Base-by-base conservation (phyloP, 2,329 filamentous ascomycete genomes). In the Clarireedia hainanense region DNA sequence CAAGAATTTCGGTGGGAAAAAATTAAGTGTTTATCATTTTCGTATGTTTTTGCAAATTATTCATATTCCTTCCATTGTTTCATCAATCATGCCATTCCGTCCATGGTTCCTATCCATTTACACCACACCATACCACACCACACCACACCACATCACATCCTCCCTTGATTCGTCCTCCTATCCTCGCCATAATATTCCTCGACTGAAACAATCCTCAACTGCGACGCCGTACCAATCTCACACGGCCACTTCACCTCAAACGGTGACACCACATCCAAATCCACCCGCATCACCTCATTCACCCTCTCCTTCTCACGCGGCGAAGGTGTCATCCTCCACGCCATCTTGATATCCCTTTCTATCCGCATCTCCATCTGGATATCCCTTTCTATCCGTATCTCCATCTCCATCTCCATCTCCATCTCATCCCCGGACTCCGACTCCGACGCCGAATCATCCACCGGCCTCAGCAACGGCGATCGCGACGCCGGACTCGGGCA, bases 211-310 rank as follows among this genome's bases (percentile, higher is more conserved):
- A 56, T 52, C 10, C 49, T 52, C 9, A 56, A 40, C 7, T 40
- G 27, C 12, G 30, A 39, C 34, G 48, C 54, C 42, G 30, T 34
- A 4, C 54, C 48, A 2, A 52, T 40, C n/a, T 56, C 48, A 26
- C 52, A 52, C 1, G 47, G 47, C 20, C 36, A 43, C 20, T n/a
- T 12, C 4, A 55, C 37, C 20, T 55, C 47, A 39, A 55, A 50
- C 7, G 48, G 54, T 30, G 54, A 39, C 20, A 27, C 30, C 24
- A 56, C n/a, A 42, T 47, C 20, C 12, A 51, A 27, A 6, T 37
- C 14, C 40, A 43, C 37, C 39, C 24, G 30, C 7, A 12, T 50
- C 17, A 9, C 52, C 14, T 4, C 6, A 23, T 9, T 40, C 20
- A 4, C 24, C 14, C 10, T 43, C 10, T 5, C 20, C 20, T 14